Evolutionary conservation across 371 early-diverging fungal genomes (phyloP), one percentile per base, ranked within the genome.

Genomic region (Phascolomyces articulosus): DNA sequence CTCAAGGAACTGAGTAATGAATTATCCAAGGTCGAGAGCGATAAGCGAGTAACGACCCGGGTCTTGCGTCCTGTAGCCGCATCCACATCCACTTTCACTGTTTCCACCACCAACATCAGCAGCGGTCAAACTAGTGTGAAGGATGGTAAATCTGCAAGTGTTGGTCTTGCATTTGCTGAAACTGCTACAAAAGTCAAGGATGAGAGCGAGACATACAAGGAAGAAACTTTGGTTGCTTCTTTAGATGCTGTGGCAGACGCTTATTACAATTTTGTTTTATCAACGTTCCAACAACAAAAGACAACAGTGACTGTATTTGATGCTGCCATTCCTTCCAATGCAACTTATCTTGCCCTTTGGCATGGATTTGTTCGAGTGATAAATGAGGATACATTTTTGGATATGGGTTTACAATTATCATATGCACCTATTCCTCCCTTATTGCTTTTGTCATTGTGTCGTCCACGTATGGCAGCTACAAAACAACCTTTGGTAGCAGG

Each of bases 391-490:
- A 66, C 79, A 0, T 51, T 82, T 9, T 60, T 85, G 0, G 64
- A 74, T 15, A 68, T 80, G 26, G 61, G 63, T 21, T 10, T 77
- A 1, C 20, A 49, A 3, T 54, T 67, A 1, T 66, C 70, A 0
- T 76, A 79, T 61, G 76, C 77, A 9, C 82, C 82, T 18, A 68
- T 77, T 2, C 79, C 79, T 2, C 76, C 79, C n/a, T 47, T 81
- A 63, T 61, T 63, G 55, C 64, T 70, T 40, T 67, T 64, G 57
- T 61, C 64, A 31, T 70, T 55, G 66, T 75, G 64, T 41, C 70
- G 40, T 49, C 31, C 44, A 38, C 72, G 60, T 66, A 72, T 57
- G 34, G 23, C 67, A 41, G 23, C 6, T 34, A 64, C 72, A 26
- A 66, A 70, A 16, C 56, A 62, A 21, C 64, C 74, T 0, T 63